Evolutionary conservation across 176 grass and related monocot genomes (phyloP), one percentile per base, ranked within the genome.

Genomic region (Eremochloa ophiuroides): DNA sequence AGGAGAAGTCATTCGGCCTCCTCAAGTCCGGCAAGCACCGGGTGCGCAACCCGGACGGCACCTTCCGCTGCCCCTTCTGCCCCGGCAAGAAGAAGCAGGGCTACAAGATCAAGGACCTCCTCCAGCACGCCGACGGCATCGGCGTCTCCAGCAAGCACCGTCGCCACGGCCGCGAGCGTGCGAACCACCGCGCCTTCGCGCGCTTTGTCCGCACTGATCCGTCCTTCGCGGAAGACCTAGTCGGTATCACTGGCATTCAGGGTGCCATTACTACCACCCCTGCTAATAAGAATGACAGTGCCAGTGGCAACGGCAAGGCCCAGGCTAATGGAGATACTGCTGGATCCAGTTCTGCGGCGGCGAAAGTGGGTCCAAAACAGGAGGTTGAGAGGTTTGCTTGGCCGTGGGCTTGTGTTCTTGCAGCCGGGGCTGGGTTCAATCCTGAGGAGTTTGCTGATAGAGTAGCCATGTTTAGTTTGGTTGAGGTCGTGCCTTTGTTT

Each of bases 31-130:
- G 90, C 22, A 87, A 91, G 2, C 90, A 92, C 69, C 88, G 86
- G 58, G 85, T 97, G 51, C 86, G 79, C 58, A 97, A 92, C 60
- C 91, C 89, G 2, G 87, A 92, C 69, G 87, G 90, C 71, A 86
- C 88, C 83, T 97, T 92, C 80, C 90, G 83, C 69, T 97, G 95
- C 85, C 95, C 95, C 39, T 97, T 91, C 86, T 97, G 92, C 90
- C 71, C 83, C 8, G 90, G 87, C 55, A 97, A 97, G 87, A 97
- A 94, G 82, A 97, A 97, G 73, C 91, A 92, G 62, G 84, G 68
- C 5, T 97, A 94, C 83, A 83, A 87, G 64, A 83, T 87, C 78
- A 94, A 94, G 82, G 95, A 97, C 74, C 89, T 97, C 69, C 90
- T 97, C 82, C 95, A 97, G 79, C 92, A 97, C 42, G 91, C 95